Evolutionary conservation across 257 asterid species (phyloP).

Genomic region (Primulina eburnea): DNA sequence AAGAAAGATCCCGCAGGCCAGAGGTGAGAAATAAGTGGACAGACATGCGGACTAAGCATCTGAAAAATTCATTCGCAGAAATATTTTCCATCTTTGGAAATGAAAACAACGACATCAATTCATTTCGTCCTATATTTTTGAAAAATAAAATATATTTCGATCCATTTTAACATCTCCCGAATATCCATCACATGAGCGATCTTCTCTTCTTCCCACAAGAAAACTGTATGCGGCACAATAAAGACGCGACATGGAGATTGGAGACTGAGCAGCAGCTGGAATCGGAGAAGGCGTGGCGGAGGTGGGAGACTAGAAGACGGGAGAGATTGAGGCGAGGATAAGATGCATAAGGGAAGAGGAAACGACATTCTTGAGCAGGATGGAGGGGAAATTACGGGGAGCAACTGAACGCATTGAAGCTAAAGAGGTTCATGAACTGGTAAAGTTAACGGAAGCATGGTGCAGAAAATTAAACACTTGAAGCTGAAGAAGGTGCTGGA

Average conservation of each 20-base stretch:
- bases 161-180: not conserved
- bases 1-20: not conserved
- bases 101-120: not conserved
- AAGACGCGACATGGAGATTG: slow-evolving; percentile 85
- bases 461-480: slow-evolving; percentile 48
- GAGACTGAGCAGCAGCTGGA: slow-evolving; percentile 78
- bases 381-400: slow-evolving; percentile 68
- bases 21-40: no score
- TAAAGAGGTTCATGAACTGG: slow-evolving; percentile 52
- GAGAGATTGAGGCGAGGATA: slow-evolving; percentile 54
- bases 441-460: slow-evolving; percentile 66
- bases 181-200: not conserved
- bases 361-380: slow-evolving; percentile 40
- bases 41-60: no score
- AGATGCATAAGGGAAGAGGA: slow-evolving; percentile 60
- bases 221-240: slow-evolving; percentile 59
- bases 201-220: slow-evolving; percentile 17
- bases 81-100: not conserved
- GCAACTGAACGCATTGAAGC: slow-evolving; percentile 56
- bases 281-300: slow-evolving; percentile 62
- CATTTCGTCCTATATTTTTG: no score
- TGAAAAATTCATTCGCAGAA: not conserved
- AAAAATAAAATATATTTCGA: not conserved
- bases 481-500: slow-evolving; percentile 51
- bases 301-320: slow-evolving; percentile 56